phyloP scores from a whole-genome alignment of 2,329 filamentous ascomycete species.

The Aurifilum marmelostoma region DNA sequence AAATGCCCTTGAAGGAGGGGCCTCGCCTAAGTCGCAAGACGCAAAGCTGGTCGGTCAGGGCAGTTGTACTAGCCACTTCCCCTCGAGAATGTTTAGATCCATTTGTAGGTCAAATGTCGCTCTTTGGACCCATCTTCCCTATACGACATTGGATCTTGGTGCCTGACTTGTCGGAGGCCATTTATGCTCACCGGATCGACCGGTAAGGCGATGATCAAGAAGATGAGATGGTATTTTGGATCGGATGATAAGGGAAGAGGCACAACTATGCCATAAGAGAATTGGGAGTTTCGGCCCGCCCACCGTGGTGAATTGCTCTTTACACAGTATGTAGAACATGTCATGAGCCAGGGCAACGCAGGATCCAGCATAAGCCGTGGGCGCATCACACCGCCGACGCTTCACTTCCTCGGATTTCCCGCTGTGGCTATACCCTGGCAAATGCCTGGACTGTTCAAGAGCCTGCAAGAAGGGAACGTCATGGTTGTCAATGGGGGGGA shows the following conservation, averaged over 20 bases:
- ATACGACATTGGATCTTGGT: neutral
- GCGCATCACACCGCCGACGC: slow-evolving; percentile 2
- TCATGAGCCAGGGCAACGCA: neutral
- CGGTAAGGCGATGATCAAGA: slow-evolving; percentile 1
- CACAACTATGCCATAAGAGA: neutral
- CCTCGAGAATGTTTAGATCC: neutral
- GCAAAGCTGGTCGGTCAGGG: neutral
- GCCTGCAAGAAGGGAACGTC: neutral
- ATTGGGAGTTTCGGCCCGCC: slow-evolving; percentile 16
- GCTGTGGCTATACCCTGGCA: neutral
- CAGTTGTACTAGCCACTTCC: neutral
- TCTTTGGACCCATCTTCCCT: neutral
- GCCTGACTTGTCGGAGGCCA: neutral
- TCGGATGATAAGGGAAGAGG: neutral
- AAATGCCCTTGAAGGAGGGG: neutral
- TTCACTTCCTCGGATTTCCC: neutral
- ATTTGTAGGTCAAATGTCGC: neutral
- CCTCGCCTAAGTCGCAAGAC: neutral
- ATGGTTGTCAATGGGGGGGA: neutral
- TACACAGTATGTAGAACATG: neutral
- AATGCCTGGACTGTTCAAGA: neutral
- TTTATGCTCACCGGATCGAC: slow-evolving; percentile 15
- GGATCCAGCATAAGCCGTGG: neutral
- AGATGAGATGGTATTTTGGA: slow-evolving; percentile 4
- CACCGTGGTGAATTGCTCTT: neutral